Conservation (phyloP, 805 yeast species). For the Saccharomycopsis babjevae region DNA sequence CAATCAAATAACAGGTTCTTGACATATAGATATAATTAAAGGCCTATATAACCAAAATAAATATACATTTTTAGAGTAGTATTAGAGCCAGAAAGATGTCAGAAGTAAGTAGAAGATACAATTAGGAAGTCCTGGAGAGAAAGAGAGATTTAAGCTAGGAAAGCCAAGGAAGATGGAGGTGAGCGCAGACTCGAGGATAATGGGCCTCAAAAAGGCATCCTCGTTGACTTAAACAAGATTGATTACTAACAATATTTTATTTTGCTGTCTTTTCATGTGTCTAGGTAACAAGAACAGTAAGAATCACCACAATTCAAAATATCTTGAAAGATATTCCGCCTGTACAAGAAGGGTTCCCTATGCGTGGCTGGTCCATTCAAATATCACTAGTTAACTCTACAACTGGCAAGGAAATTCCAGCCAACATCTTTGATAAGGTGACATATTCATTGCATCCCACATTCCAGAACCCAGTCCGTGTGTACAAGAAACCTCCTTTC, state of each 20-base stretch:
- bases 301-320: slow-evolving; percentile 80
- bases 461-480: slow-evolving; percentile 78
- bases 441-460: slow-evolving; percentile 94
- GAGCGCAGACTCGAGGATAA: too few species aligned
- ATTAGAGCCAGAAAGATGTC: not conserved
- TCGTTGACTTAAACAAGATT: too few species aligned
- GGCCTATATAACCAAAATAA: not conserved
- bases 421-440: slow-evolving; percentile 80
- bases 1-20: not conserved
- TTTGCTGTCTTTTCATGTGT: not conserved
- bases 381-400: slow-evolving; percentile 58
- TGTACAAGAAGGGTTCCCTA: slow-evolving; percentile 84
- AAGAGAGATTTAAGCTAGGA: not conserved
- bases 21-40: not conserved
- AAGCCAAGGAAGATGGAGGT: not conserved
- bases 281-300: slow-evolving; percentile 69
- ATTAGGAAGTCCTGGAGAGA: not conserved
- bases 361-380: slow-evolving; percentile 87
- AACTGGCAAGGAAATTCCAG: slow-evolving; percentile 75
- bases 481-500: slow-evolving; percentile 76
- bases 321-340: slow-evolving; percentile 72
- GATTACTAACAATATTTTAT: not conserved
- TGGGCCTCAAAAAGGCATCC: too few species aligned
- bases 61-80: not conserved
- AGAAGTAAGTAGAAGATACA: not conserved